Evolutionary conservation across 2,329 filamentous ascomycete genomes (phyloP).

Genomic region (Chaetomium olivaceum): DNA sequence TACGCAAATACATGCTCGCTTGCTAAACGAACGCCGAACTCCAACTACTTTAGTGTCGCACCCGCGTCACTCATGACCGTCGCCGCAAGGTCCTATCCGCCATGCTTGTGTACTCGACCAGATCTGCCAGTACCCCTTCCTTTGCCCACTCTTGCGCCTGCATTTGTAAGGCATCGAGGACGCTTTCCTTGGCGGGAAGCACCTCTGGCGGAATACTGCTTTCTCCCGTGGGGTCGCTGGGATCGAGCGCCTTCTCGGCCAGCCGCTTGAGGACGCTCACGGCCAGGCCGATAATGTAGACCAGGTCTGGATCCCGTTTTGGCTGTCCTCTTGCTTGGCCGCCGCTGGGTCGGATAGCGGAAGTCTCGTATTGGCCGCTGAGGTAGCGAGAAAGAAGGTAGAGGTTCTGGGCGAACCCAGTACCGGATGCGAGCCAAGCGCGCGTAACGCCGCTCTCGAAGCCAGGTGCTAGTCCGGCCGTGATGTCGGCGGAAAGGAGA

Average conservation of each 20-base stretch:
- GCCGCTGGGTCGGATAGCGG: slow-evolving; percentile 35
- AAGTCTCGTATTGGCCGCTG: slow-evolving; percentile 61
- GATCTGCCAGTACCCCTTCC: slow-evolving; percentile 66
- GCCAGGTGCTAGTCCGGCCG: slow-evolving; percentile 67
- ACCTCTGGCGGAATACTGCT: slow-evolving; percentile 59
- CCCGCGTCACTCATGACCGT: not conserved
- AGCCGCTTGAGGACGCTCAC: slow-evolving; percentile 68
- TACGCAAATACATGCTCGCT: slow-evolving; percentile 5
- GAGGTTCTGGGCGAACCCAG: slow-evolving; percentile 80
- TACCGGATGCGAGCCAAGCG: slow-evolving; percentile 78
- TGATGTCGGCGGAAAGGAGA: slow-evolving; percentile 83
- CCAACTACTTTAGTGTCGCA: not conserved
- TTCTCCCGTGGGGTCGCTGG: slow-evolving; percentile 46
- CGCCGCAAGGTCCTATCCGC: slow-evolving; percentile 35
- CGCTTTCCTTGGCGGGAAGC: slow-evolving; percentile 65
- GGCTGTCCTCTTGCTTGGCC: slow-evolving; percentile 30
- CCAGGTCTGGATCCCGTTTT: slow-evolving; percentile 52
- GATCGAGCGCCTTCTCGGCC: slow-evolving; percentile 66
- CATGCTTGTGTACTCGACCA: slow-evolving; percentile 64
- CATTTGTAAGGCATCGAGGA: slow-evolving; percentile 68
- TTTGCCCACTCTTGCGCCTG: slow-evolving; percentile 62
- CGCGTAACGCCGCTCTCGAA: slow-evolving; percentile 68
- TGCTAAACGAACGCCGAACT: slow-evolving; percentile 4
- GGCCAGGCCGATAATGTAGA: slow-evolving; percentile 67
- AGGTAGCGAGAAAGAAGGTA: slow-evolving; percentile 74